Conservation (phyloP, 2,329 filamentous ascomycete genomes). For the Pseudopyrenochaeta lycopersici region DNA sequence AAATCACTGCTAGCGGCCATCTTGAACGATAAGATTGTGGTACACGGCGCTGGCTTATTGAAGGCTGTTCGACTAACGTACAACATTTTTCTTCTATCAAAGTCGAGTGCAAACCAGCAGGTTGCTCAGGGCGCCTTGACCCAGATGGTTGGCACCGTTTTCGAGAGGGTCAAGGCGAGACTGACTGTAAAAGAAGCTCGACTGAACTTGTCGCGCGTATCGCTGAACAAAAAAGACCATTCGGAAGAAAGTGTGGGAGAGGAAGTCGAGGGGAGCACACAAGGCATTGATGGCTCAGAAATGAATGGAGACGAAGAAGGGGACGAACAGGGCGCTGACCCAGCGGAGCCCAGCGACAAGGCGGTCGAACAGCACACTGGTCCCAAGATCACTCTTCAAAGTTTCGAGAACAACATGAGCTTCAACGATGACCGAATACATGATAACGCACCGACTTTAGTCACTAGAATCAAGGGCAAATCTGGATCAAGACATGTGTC, state of each 20-base stretch:
- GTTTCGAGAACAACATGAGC: conserved; percentile 72
- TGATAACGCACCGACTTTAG: conserved; percentile 73
- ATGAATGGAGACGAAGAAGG: conserved; percentile 53
- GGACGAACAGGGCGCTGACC: conserved; percentile 45
- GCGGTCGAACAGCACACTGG: conserved; percentile 59
- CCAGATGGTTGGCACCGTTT: conserved; percentile 98
- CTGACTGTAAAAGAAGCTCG: conserved; percentile 87
- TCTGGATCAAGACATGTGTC: conserved; percentile 55
- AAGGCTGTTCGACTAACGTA: conserved; percentile 98
- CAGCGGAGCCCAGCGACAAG: conserved; percentile 53
- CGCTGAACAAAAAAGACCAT: conserved; percentile 46
- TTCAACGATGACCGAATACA: conserved; percentile 72
- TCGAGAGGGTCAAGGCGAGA: conserved; percentile 88
- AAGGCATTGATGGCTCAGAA: conserved; percentile 33
- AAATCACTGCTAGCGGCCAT: conserved; percentile 96
- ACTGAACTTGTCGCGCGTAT: conserved; percentile 61
- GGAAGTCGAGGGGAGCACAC: conserved; percentile 33
- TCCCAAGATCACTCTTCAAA: conserved; percentile 71
- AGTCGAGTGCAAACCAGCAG: conserved; percentile 93
- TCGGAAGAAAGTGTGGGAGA: conserved; percentile 44
- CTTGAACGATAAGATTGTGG: conserved; percentile 97
- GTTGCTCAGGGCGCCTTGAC: conserved; percentile 96
- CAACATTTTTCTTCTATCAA: conserved; percentile 96
- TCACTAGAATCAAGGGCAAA: conserved; percentile 65
- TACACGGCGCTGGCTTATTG: conserved; percentile 92